Base-by-base conservation (phyloP, 805 yeast genomes). In the Kuraishia molischiana region DNA sequence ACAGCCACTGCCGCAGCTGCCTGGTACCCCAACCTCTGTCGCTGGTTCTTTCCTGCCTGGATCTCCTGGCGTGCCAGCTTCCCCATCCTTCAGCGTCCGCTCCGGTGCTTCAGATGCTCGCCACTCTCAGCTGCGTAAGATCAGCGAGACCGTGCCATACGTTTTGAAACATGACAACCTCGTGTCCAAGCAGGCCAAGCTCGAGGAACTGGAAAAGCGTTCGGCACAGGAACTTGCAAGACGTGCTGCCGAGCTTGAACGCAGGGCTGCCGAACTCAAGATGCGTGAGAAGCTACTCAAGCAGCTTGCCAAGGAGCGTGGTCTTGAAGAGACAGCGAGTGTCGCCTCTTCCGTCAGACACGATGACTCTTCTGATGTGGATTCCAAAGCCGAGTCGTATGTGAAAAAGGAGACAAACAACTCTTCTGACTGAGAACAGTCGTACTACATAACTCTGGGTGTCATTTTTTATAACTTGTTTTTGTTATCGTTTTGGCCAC, bases 111-210 rank as follows among this genome's bases (percentile, higher is more conserved):
- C 31, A 14, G 35, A 32, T 20, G 24, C 17, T 19, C 21, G 36
- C 8, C 71, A 71, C 37, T 68, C 68, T 45, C 84, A 81, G 57
- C 62, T 84, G 45, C 68, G 94, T 52, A 83, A 79, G 51, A 77
- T 84, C 39, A 79, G 87, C 32, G 90, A 82, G 52, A 84, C 92
- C 1, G 85, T 84, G 19, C 94, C 94, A n/a, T 84, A 84, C 48
- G 80, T 82, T 24, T 62, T 84, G 44, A 72, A 85, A 53, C 90
- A 83, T 55, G 90, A 84, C 56, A 71, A 81, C 40, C 71, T 83
- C 40, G 59, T 77, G 45, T 79, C 81, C 37, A 78, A 84, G 56
- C 89, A 84, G 51, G 85, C 78, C 41, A 83, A 79, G 59, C 61
- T 84, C 36, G 89, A 83, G 53, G 86, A 83, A 48, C 60, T 84